A percentile compares a stretch with the other conserved stretches of the same genome.
Conservation (phyloP, 129 eudicot species). For the Helianthus tuberosus region DNA sequence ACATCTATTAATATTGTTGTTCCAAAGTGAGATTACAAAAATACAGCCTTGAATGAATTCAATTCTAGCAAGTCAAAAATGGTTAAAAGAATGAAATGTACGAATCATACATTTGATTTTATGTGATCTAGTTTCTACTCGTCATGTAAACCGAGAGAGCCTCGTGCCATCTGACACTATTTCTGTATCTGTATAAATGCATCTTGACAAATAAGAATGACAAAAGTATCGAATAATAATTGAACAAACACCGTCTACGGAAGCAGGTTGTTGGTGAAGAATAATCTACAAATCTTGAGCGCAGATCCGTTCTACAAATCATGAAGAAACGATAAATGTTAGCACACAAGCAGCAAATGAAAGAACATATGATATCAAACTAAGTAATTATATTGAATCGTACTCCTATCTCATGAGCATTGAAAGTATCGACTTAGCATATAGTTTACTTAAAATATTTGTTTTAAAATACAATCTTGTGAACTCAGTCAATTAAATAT, state of each 20-base stretch:
- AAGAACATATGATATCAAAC: no score
- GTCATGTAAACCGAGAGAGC: conserved; percentile 35
- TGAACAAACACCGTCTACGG: conserved; percentile 21
- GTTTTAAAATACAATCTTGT: no score
- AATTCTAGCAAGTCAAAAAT: conserved; percentile 36
- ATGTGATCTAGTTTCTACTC: conserved; percentile 37
- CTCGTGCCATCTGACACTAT: conserved; percentile 29
- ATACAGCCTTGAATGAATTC: conserved; percentile 37
- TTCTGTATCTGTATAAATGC: conserved; percentile 38
- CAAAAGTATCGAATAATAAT: conserved; percentile 25
- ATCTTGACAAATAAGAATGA: conserved; percentile 23
- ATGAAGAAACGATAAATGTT: conserved; percentile 16
- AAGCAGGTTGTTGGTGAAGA: conserved; percentile 16
- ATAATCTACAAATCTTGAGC: conserved; percentile 51
- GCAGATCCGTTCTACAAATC: conserved; percentile 71
- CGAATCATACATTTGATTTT: conserved; percentile 30
- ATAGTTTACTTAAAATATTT: no score
- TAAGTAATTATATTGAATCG: no score
- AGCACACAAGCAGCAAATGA: neutral
- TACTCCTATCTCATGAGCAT: no score
- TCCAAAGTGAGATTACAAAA: conserved; percentile 28
- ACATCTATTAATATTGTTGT: conserved; percentile 20
- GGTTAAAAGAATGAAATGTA: conserved; percentile 45
- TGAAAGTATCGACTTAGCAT: no score
- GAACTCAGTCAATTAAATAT: no score